A percentile compares a stretch with the other conserved stretches of the same genome.
Evolutionary conservation across 148 eudicot genomes (phyloP).

Genomic region (Fagopyrum homotropicum): DNA sequence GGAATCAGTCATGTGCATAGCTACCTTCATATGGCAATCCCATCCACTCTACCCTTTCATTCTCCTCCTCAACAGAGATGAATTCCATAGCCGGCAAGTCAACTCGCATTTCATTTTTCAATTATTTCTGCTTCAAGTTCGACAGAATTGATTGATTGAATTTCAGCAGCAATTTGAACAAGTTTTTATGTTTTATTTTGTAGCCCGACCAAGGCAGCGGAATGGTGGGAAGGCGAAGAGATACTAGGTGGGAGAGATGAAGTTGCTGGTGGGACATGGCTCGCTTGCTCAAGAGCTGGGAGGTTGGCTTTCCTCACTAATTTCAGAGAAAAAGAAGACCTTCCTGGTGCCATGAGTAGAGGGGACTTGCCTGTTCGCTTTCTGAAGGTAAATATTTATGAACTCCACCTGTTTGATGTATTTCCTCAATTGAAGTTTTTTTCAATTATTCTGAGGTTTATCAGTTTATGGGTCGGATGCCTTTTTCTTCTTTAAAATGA

Average conservation of each 20-base stretch:
- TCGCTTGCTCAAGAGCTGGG: constrained; percentile 62
- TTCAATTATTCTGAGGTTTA: neutral
- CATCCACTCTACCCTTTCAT: constrained; percentile 79
- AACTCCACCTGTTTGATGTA: constrained; percentile 1
- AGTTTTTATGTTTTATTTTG: neutral
- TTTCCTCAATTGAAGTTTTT: neutral
- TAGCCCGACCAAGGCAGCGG: constrained; percentile 61
- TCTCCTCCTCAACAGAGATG: constrained; percentile 73
- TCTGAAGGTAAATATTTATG: constrained; percentile 34
- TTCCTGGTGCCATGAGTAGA: constrained; percentile 46
- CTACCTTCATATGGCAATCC: constrained; percentile 66
- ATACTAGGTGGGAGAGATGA: constrained; percentile 84
- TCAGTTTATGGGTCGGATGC: neutral
- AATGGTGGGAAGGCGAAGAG: constrained; percentile 77
- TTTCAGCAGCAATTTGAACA: neutral
- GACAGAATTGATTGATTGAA: neutral
- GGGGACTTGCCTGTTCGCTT: constrained; percentile 79
- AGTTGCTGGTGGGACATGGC: constrained; percentile 80
- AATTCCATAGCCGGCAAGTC: constrained; percentile 58
- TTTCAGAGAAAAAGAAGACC: constrained; percentile 41
- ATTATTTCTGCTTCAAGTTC: neutral
- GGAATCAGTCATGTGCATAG: constrained; percentile 54
- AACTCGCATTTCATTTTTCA: neutral
- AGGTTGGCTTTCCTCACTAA: constrained; percentile 73
- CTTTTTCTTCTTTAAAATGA: neutral